Conservation (phyloP, 2,329 filamentous ascomycete genomes). For the Pseudogymnoascus sp. region DNA sequence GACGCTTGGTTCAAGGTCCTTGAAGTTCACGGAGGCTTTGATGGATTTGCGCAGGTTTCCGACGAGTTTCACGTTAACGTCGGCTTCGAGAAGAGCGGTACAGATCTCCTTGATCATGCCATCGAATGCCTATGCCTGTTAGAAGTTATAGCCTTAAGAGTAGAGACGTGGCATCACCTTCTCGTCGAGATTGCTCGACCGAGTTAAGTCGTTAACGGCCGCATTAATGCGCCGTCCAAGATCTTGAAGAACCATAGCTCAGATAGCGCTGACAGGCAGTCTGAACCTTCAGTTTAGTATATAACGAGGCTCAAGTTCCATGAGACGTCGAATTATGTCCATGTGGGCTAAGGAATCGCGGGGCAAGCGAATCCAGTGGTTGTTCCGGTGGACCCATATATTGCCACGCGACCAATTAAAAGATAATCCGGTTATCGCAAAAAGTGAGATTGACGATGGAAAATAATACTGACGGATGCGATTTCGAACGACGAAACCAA, state of each 20-base stretch:
- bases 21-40: slow-evolving; percentile 84
- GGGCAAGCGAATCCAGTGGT: slow-evolving; percentile 7
- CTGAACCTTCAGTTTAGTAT: neutral
- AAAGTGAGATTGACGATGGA: slow-evolving; percentile 6
- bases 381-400: neutral
- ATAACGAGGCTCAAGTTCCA: neutral
- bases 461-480: slow-evolving; percentile 3
- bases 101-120: slow-evolving; percentile 98
- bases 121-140: slow-evolving; percentile 71
- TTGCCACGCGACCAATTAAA: neutral
- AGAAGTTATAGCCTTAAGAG: slow-evolving; percentile 23
- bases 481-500: neutral
- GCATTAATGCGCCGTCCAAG: slow-evolving; percentile 96
- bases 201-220: slow-evolving; percentile 86
- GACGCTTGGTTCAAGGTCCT: slow-evolving; percentile 79
- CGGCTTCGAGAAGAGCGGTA: slow-evolving; percentile 87
- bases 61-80: slow-evolving; percentile 94
- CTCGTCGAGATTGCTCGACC: slow-evolving; percentile 89
- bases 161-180: slow-evolving; percentile 52
- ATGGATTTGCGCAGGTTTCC: slow-evolving; percentile 89
- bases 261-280: slow-evolving; percentile 1
- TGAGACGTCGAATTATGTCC: slow-evolving; percentile 5
- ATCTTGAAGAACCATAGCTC: slow-evolving; percentile 92
- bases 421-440: slow-evolving; percentile 10
- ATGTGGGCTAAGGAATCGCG: slow-evolving; percentile 7